These are phyloP conservation scores for Marchantia paleacea DNA, from an alignment of 225 moss, liverwort and hornwort species.

Conservation along the genomic window DNA sequence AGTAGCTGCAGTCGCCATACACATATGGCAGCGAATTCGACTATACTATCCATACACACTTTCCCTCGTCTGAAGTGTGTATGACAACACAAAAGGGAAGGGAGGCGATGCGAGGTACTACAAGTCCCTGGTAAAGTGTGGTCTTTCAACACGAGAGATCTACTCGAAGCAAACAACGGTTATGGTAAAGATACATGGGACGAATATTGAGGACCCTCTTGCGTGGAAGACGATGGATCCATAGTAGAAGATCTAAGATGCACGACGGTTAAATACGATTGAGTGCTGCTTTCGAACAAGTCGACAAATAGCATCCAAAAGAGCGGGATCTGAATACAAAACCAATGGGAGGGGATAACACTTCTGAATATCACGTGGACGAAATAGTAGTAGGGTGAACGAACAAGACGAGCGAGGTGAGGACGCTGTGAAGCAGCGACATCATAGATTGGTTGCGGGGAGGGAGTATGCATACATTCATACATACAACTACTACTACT, in stretches of 20 bases:
- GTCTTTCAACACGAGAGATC: not conserved
- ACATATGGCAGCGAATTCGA: too few species aligned
- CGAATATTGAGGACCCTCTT: not conserved
- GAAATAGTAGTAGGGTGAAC: not conserved
- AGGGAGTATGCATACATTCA: too few species aligned
- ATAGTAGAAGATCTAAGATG: not conserved
- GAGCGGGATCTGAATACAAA: not conserved
- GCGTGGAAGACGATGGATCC: not conserved
- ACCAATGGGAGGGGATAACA: not conserved
- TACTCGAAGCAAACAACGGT: not conserved
- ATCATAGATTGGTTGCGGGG: not conserved
- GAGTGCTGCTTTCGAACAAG: not conserved
- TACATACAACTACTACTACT: too few species aligned
- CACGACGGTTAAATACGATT: not conserved
- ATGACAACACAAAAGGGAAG: too few species aligned
- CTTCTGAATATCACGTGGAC: not conserved
- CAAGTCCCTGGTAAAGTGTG: too few species aligned
- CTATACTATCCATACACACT: too few species aligned
- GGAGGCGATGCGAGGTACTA: too few species aligned
- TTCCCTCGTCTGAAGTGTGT: too few species aligned
- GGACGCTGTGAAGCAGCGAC: not conserved
- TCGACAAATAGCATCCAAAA: not conserved
- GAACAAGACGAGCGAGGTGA: not conserved
- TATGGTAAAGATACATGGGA: not conserved
- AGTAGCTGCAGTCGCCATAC: too few species aligned